These are phyloP conservation scores for Arabis alpina DNA, from an alignment of 345 rosid species.

Conservation along the genomic window DNA sequence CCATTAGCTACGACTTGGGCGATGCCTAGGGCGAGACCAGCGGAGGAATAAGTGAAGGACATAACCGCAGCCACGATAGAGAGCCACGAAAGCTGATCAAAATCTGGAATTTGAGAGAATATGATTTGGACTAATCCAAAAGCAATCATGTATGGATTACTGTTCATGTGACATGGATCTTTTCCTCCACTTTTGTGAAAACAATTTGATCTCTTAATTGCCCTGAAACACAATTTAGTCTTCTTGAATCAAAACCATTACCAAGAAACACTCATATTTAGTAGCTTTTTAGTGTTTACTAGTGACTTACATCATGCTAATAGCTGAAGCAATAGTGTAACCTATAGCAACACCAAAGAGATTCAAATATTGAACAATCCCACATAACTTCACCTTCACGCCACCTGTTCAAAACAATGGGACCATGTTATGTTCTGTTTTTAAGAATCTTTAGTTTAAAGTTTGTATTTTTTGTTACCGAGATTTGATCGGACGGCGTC, in stretches of 20 bases:
- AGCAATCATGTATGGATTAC: constrained; percentile 76
- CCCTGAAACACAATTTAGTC: constrained; percentile 46
- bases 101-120: constrained; percentile 83
- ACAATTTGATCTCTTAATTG: constrained; percentile 80
- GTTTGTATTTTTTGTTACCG: constrained; percentile 33
- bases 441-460: neutral
- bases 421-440: constrained; percentile 5
- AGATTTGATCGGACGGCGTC: constrained; percentile 51
- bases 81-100: constrained; percentile 86
- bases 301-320: constrained; percentile 51
- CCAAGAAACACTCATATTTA: neutral
- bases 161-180: constrained; percentile 76
- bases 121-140: constrained; percentile 73
- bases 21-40: constrained; percentile 74
- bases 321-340: constrained; percentile 57
- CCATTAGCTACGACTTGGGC: constrained; percentile 58
- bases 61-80: constrained; percentile 79
- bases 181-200: constrained; percentile 68
- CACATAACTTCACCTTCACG: constrained; percentile 46
- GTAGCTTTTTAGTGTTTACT: constrained; percentile 8
- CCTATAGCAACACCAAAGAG: constrained; percentile 55
- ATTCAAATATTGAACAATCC: constrained; percentile 45
- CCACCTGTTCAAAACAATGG: constrained; percentile 34
- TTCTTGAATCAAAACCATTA: neutral
- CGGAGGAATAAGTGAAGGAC: constrained; percentile 82